Base-by-base conservation (phyloP, 2,329 filamentous ascomycete genomes). In the Elsinoe fawcettii region DNA sequence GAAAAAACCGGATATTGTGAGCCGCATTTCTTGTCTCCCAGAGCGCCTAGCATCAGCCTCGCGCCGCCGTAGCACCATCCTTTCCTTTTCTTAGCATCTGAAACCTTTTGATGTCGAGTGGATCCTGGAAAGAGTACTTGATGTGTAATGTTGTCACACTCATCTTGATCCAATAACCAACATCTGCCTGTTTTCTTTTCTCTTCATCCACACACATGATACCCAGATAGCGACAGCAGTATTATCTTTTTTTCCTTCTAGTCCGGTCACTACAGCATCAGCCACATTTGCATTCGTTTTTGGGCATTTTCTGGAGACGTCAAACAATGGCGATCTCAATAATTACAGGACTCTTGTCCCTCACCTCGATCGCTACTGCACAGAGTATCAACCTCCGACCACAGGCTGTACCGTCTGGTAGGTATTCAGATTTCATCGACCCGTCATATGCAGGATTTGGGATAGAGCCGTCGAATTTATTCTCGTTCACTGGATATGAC, bases 401-500 rank as follows among this genome's bases (percentile, higher is more conserved):
- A 12, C 25, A 23, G 14, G 34, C 49, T n/a, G 32, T 30, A 6
- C 49, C 30, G n/a, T 25, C 49, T 39, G 30, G 32, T 34, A 37
- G 32, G 6, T 39, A 37, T 39, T 53, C 49, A 30, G 32, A 53
- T 39, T 53, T 67, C 32, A 60, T 78, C 58, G 67, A 71, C 62
- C 70, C 73, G 7, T 74, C 74, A 1, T 78, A 74, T 62, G 76
- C 74, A 8, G 76, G 76, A 58, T 77, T 79, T 59, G 76, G 77
- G 44, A 78, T 79, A 60, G 77, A 80, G 67, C 73, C 77, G 23
- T 77, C 75, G 18, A 78, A 79, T 60, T 69, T 80, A 6, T 79
- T 75, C 66, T 76, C 76, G 53, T 80, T 77, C 64, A 77, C 75
- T 11, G 77, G 77, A 57, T 65, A 64, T 32, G 69, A 68, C 18